phyloP scores from a whole-genome alignment of 2,329 filamentous ascomycete species.

The Fusarium compactum region DNA sequence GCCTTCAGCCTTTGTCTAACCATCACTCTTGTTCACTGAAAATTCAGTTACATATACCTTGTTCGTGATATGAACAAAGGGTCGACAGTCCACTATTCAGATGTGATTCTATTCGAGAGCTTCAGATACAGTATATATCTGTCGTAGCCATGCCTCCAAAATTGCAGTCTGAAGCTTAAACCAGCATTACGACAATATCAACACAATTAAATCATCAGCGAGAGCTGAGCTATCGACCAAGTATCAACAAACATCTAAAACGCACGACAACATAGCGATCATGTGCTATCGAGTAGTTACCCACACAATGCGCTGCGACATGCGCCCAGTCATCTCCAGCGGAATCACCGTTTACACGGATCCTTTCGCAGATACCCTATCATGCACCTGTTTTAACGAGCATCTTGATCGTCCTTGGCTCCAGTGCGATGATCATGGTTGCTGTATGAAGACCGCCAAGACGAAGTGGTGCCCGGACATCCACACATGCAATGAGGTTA shows the following conservation, averaged over 20 bases:
- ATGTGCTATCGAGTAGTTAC: slow-evolving; percentile 47
- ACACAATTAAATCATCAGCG: not conserved
- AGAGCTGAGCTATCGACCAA: not conserved
- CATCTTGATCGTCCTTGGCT: slow-evolving; percentile 9
- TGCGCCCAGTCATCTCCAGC: slow-evolving; percentile 46
- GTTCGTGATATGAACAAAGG: slow-evolving; percentile 21
- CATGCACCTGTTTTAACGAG: slow-evolving; percentile 39
- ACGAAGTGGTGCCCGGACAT: slow-evolving; percentile 32
- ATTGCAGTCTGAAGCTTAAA: not conserved
- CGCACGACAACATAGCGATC: not conserved
- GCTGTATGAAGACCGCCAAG: slow-evolving; percentile 40
- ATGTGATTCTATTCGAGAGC: not conserved
- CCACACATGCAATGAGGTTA: slow-evolving; percentile 15
- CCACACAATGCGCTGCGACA: slow-evolving; percentile 49
- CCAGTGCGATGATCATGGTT: slow-evolving; percentile 45
- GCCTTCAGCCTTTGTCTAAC: slow-evolving; percentile 1
- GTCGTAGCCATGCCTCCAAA: not conserved
- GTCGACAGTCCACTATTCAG: not conserved
- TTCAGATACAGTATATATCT: not conserved
- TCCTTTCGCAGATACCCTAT: slow-evolving; percentile 36
- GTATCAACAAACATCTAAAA: not conserved
- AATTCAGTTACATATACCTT: not conserved
- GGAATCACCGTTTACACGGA: slow-evolving; percentile 41
- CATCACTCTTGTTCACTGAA: not conserved
- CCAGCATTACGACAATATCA: not conserved